Evolutionary conservation across 768 basidiomycete genomes (phyloP).

Genomic region (Cytidiella melzeri): DNA sequence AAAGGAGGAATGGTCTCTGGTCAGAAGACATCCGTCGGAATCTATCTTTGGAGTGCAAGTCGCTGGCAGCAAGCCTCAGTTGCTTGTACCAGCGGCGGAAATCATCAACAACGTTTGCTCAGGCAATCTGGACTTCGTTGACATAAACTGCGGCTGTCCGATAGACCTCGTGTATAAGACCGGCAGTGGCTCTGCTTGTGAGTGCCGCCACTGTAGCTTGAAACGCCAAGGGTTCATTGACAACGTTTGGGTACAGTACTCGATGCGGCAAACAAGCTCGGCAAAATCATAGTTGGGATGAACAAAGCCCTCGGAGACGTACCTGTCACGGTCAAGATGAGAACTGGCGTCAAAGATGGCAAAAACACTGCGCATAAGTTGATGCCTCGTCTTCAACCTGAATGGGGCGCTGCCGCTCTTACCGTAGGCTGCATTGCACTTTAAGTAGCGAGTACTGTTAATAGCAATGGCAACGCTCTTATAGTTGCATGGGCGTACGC

Average conservation of each 20-base stretch:
- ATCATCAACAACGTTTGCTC: conserved; percentile 64
- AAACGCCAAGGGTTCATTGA: neutral
- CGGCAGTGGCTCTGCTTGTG: conserved; percentile 86
- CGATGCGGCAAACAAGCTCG: conserved; percentile 74
- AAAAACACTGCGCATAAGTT: conserved; percentile 84
- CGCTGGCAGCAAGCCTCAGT: conserved; percentile 80
- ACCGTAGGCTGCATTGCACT: conserved; percentile 39
- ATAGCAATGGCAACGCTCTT: neutral
- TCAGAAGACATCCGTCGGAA: conserved; percentile 85
- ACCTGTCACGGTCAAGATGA: conserved; percentile 86
- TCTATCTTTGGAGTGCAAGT: conserved; percentile 86
- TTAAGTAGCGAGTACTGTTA: too few species aligned
- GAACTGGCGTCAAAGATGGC: conserved; percentile 89
- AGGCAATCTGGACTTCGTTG: conserved; percentile 78
- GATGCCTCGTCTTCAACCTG: conserved; percentile 65
- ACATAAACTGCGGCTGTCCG: conserved; percentile 95
- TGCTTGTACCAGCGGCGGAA: conserved; percentile 78
- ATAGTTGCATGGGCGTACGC: conserved; percentile 91
- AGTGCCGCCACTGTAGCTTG: conserved; percentile 25
- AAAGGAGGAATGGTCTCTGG: conserved; percentile 92
- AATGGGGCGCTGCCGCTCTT: conserved; percentile 50
- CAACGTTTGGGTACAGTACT: conserved; percentile 50
- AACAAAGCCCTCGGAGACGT: conserved; percentile 83
- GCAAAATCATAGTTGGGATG: conserved; percentile 88
- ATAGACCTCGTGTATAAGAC: conserved; percentile 93